phyloP scores from a whole-genome alignment of 352 stramenopile genomes.

The Phytophthora ohioensis region DNA sequence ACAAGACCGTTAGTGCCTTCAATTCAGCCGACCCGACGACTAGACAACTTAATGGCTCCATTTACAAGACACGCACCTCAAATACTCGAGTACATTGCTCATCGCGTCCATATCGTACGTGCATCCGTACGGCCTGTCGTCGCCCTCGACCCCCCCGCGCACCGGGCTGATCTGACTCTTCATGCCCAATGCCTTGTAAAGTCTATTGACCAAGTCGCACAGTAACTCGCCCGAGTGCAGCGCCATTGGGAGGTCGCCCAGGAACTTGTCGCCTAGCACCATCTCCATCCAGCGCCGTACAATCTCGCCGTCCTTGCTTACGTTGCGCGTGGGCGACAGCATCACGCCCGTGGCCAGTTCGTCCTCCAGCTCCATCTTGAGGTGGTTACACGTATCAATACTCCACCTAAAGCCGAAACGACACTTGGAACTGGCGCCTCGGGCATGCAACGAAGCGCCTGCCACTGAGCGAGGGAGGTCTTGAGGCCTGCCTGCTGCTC shows the following conservation, averaged over 20 bases:
- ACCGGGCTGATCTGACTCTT: slow-evolving; percentile 57
- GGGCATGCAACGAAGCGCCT: slow-evolving; percentile 23
- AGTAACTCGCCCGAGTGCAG: slow-evolving; percentile 73
- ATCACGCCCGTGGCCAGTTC: slow-evolving; percentile 42
- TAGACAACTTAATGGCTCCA: slow-evolving; percentile 15
- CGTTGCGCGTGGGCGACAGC: slow-evolving; percentile 50
- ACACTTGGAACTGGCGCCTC: slow-evolving; percentile 33
- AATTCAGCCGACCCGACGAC: slow-evolving; percentile 22
- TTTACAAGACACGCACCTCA: slow-evolving; percentile 50
- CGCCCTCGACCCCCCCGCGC: slow-evolving; percentile 8
- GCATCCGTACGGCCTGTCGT: slow-evolving; percentile 17
- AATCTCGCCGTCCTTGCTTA: slow-evolving; percentile 68
- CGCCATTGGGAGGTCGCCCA: slow-evolving; percentile 52
- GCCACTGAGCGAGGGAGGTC: slow-evolving; percentile 1
- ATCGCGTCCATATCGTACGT: slow-evolving; percentile 26
- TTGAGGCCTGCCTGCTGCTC: slow-evolving; percentile 17
- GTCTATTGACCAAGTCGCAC: slow-evolving; percentile 73
- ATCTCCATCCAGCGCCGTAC: slow-evolving; percentile 90
- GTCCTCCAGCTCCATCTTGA: slow-evolving; percentile 37
- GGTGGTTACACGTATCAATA: not conserved
- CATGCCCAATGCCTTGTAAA: slow-evolving; percentile 85
- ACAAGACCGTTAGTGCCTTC: slow-evolving; percentile 18
- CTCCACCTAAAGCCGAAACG: slow-evolving; percentile 21
- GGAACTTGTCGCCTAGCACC: slow-evolving; percentile 84
- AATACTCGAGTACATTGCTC: slow-evolving; percentile 71